Evolutionary conservation across 2,329 filamentous ascomycete species (phyloP), one percentile per base, ranked within the genome.

Genomic region (Fusarium robinianum): DNA sequence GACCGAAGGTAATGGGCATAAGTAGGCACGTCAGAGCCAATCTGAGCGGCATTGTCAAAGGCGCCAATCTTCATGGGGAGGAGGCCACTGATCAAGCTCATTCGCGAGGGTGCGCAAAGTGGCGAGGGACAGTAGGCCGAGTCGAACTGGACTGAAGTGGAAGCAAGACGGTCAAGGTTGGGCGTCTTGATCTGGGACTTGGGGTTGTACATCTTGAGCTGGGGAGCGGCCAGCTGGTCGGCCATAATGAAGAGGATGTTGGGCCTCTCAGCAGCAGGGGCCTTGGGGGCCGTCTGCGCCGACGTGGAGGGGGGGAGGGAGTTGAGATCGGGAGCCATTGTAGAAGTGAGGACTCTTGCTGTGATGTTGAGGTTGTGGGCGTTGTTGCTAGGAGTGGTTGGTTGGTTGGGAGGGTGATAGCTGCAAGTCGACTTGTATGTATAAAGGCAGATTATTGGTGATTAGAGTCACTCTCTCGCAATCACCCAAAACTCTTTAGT

Each of bases 71-170:
- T 91, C 69, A 90, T 92, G 26, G 91, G 91, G 45, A 96, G 77
- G 63, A 92, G 88, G 29, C 91, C 91, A 8, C 88, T 92, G 68
- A 96, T 91, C 85, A 96, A 88, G 67, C 88, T 90, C 82, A 95
- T 95, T 60, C 91, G 85, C 10, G 90, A 95, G 3, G 91, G 91
- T 1, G 90, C 91, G 68, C 91, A 96, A 25, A 96, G 83, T 6
- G 91, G 91, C 8, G 90, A 91, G 49, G 92, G 92, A 74, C 90
- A 96, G 75, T 96, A 96, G 14, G 91, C 91, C 24, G 87, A 94
- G 66, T 95, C 87, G 65, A 96, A 96, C 65, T 95, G 87, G 21
- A 96, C 90, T 8, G 90, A 87, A 49, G 81, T 81, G 55, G 84
- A 81, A 2, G 91, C 90, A 52, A 96, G 78, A 37, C 83, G 80